Base-by-base conservation (phyloP, 2,329 filamentous ascomycete species). In the Talaromyces amestolkiae region DNA sequence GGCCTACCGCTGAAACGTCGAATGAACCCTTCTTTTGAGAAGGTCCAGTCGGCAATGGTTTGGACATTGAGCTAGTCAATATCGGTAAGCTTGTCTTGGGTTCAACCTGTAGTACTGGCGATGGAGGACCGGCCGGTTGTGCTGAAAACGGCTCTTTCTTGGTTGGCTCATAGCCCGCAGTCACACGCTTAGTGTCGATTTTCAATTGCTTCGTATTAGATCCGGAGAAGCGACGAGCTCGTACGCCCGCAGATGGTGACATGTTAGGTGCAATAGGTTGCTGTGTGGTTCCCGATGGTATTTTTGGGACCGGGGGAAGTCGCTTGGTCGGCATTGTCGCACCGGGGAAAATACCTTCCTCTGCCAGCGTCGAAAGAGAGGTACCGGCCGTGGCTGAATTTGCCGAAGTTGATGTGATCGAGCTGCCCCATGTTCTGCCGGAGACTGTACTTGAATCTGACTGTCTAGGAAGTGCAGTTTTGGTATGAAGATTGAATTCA, bases 391-490 rank as follows among this genome's bases (percentile, higher is more conserved):
- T 90, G 1, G 88, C 87, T 59, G 89, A 86, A 69, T 91, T 91
- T 8, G 90, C 87, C 60, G 89, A 86, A 69, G 91, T 91, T 7
- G 90, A 92, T 33, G 85, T 87, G 70, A 87, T 85, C 8, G 92
- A 93, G 74, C 90, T 93, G 74, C 93, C 89, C 89, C 91, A 94
- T 13, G 91, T 92, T 68, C 87, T 87, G 63, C 86, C 86, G n/a
- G 91, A 93, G 69, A 89, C 85, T 15, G 87, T 87, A 79, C 91
- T 96, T 1, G 91, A 94, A 74, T 92, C 90, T 3, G 92, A 95
- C 73, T 94, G 89, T 66, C 92, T 86, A 39, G 91, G 90, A 24
- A 91, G 77, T 31, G 88, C 84, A 17, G 87, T 89, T 70, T 89
- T 91, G 6, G 85, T 85, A 70, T 87, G 85, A 39, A 89, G 78